Percentiles rank a stretch among this genome's conserved stretches.
Evolutionary conservation across 208 protist species (phyloP).

Genomic region (Acanthamoeba triangularis): DNA sequence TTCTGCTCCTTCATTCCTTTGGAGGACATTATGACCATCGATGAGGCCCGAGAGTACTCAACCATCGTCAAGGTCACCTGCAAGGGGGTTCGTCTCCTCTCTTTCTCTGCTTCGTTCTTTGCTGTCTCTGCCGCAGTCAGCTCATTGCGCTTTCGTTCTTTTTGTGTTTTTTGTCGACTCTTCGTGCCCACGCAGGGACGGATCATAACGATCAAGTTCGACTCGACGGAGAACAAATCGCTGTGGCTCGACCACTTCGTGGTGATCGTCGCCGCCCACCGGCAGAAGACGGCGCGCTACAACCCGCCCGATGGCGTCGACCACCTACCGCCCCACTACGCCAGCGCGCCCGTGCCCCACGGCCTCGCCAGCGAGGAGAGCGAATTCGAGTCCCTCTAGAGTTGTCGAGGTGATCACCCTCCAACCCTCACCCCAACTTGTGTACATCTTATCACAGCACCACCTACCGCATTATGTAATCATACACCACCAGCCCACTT

Average conservation of each 20-base stretch:
- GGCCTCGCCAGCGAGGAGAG: conserved; percentile 46
- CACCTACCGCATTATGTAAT: too few species aligned
- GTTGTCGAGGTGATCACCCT: neutral
- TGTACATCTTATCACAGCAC: neutral
- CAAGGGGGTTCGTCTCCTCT: neutral
- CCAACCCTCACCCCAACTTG: neutral
- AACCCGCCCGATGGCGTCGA: neutral
- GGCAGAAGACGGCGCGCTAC: conserved; percentile 13
- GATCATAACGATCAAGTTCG: conserved; percentile 73
- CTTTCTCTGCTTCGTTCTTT: neutral
- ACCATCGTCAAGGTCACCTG: conserved; percentile 77
- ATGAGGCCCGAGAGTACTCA: conserved; percentile 58
- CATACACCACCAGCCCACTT: neutral
- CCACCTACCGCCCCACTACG: neutral
- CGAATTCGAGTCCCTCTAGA: conserved; percentile 33
- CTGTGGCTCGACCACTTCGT: conserved; percentile 72
- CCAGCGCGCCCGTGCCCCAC: neutral
- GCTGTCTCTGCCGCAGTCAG: neutral
- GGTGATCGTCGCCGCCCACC: conserved; percentile 36
- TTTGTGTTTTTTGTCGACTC: neutral
- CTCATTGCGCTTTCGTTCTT: neutral
- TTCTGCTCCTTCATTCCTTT: conserved; percentile 74
- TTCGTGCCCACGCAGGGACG: neutral
- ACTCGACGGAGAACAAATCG: conserved; percentile 18
- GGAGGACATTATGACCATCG: conserved; percentile 75